phyloP scores from a whole-genome alignment of 208 protist species.

The Trypanosoma rangeli region DNA sequence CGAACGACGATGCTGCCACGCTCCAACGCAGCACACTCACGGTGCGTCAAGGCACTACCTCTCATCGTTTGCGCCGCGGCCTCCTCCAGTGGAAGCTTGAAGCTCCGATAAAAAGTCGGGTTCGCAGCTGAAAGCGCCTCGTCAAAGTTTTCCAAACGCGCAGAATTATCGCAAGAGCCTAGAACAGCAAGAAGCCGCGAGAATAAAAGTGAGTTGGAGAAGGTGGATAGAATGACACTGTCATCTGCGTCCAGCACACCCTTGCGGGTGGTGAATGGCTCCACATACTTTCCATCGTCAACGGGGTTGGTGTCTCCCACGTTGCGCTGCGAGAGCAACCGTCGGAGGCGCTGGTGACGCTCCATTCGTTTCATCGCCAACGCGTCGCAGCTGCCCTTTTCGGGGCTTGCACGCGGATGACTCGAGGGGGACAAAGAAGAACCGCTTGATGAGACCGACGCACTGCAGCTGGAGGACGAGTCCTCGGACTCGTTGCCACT shows the following conservation, averaged over 20 bases:
- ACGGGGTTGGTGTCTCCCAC: constrained; percentile 34
- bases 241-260: constrained; percentile 41
- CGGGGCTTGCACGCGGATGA: not conserved
- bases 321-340: constrained; percentile 63
- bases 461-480: constrained; percentile 1
- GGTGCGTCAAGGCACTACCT: not conserved
- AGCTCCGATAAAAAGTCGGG: constrained; percentile 30
- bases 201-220: constrained; percentile 59
- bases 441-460: constrained; percentile 12
- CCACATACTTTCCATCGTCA: constrained; percentile 25
- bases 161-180: not conserved
- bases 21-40: constrained; percentile 16
- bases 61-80: not conserved
- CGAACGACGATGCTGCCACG: constrained; percentile 2
- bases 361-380: constrained; percentile 45
- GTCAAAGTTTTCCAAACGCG: constrained; percentile 27
- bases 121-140: constrained; percentile 20
- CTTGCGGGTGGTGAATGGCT: constrained; percentile 35
- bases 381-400: constrained; percentile 15
- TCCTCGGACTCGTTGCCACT: constrained; percentile 1
- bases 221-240: constrained; percentile 43
- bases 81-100: constrained; percentile 24
- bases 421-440: constrained; percentile 3
- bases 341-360: constrained; percentile 54
- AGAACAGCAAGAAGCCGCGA: constrained; percentile 27